Evolutionary conservation across 2,329 filamentous ascomycete genomes (phyloP).

Genomic region (Venturia aucupariae): DNA sequence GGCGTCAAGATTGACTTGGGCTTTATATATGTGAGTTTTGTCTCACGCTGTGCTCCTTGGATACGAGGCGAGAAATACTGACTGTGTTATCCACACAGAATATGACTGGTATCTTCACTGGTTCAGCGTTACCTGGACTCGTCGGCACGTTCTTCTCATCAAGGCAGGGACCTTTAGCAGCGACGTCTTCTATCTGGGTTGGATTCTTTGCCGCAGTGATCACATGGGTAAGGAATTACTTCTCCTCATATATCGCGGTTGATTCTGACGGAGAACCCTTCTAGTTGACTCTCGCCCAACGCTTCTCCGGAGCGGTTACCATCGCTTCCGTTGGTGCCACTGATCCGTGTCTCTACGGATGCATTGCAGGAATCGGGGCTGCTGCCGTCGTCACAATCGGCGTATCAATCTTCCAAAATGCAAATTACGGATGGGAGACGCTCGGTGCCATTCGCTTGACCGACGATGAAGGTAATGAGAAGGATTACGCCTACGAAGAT

Average conservation of each 20-base stretch:
- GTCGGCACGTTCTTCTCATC: slow-evolving; percentile 7
- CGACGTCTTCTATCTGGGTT: slow-evolving; percentile 6
- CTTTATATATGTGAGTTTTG: slow-evolving; percentile 14
- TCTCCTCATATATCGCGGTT: neutral
- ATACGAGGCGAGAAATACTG: neutral
- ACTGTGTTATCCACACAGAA: slow-evolving; percentile 29
- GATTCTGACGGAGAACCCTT: neutral
- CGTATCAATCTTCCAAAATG: slow-evolving; percentile 23
- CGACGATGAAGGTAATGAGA: slow-evolving; percentile 3
- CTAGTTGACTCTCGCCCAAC: slow-evolving; percentile 7
- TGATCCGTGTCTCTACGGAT: neutral
- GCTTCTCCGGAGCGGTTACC: slow-evolving; percentile 2
- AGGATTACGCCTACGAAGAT: slow-evolving; percentile 8
- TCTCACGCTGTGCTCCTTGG: neutral
- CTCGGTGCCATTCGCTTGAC: slow-evolving; percentile 25
- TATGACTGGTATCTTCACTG: slow-evolving; percentile 26
- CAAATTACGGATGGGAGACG: slow-evolving; percentile 31
- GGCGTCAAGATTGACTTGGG: slow-evolving; percentile 22
- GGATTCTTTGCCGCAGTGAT: slow-evolving; percentile 8
- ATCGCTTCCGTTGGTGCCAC: slow-evolving; percentile 9
- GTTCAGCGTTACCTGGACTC: slow-evolving; percentile 1
- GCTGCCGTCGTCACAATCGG: slow-evolving; percentile 21
- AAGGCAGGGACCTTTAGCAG: slow-evolving; percentile 3
- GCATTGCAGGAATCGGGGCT: neutral
- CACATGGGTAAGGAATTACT: slow-evolving; percentile 2